Base-by-base conservation (phyloP, 495 filamentous ascomycete species). In the Lasiosphaeria miniovina region DNA sequence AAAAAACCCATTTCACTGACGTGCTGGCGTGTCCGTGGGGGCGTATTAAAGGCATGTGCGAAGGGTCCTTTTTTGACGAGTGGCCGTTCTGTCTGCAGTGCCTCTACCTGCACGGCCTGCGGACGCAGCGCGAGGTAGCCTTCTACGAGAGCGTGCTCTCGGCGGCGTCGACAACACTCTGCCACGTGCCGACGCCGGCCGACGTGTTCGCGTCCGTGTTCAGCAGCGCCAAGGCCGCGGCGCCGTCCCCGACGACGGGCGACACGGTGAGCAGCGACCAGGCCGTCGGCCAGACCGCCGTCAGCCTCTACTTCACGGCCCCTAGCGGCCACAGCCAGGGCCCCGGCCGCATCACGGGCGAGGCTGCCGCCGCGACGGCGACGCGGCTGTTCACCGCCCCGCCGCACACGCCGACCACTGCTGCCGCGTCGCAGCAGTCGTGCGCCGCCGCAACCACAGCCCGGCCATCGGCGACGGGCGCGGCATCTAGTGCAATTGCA, bases 31-130 rank as follows among this genome's bases (percentile, higher is more conserved):
- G 24, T 24, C 1, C 24, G 24, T 24, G 24, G 24, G 24, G 24
- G 24, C 24, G 24, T 24, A 17, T 14, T 11, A 9, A 49, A 66
- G 63, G 75, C 59, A 74, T 74, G 54, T 78, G 75, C 66, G 59
- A 59, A 45, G 74, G 75, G 2, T 68, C 66, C 54, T 76, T 68
- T 61, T 76, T 77, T 61, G 33, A 52, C 14, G 74, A 77, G 52
- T 76, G 72, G 71, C 46, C 67, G 4, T 70, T 64, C 43, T 78
- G 75, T 57, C 68, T 71, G 3, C 35, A 61, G 14, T 78, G 74
- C 58, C 64, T 73, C 32, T 67, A 60, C 41, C 58, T 69, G 32
- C 74, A 78, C 67, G 74, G 71, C 41, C 66, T 62, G 14, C 68
- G 70, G 9, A 68, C 66, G 1, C 59, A 55, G 52, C 68, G 61